A percentile compares a stretch with the other conserved stretches of the same genome.
phyloP scores from a whole-genome alignment of 2,329 filamentous ascomycete genomes.

The Beauveria sp. region DNA sequence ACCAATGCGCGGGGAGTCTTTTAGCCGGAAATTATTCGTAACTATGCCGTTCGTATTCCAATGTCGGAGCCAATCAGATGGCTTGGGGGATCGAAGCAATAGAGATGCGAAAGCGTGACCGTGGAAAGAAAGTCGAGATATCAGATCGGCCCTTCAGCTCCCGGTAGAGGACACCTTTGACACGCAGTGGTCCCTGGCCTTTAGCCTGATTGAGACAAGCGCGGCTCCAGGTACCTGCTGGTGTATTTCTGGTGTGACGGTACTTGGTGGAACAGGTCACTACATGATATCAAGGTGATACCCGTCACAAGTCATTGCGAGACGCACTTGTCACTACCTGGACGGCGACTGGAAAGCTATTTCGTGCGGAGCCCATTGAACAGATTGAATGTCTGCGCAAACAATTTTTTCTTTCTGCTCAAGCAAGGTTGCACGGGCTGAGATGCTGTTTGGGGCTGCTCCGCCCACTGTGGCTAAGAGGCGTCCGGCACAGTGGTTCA shows the following conservation, averaged over 20 bases:
- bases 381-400: too few relatives aligned
- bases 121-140: neutral
- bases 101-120: neutral
- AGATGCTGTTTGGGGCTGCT: neutral
- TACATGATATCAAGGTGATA: too few relatives aligned
- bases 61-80: neutral
- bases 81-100: neutral
- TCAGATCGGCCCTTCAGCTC: neutral
- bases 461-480: neutral
- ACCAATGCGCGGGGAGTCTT: neutral
- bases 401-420: neutral
- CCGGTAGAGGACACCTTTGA: slow-evolving; percentile 4
- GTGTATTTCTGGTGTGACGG: neutral
- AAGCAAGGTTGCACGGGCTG: neutral
- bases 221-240: neutral
- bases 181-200: neutral
- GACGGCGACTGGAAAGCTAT: too few relatives aligned
- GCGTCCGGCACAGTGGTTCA: neutral
- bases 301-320: too few relatives aligned
- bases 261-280: neutral
- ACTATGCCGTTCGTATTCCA: neutral
- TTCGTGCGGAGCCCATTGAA: too few relatives aligned
- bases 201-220: neutral
- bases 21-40: neutral
- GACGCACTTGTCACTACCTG: too few relatives aligned